Base-by-base conservation (phyloP, 2,329 filamentous ascomycete genomes). In the Aureobasidium musti region DNA sequence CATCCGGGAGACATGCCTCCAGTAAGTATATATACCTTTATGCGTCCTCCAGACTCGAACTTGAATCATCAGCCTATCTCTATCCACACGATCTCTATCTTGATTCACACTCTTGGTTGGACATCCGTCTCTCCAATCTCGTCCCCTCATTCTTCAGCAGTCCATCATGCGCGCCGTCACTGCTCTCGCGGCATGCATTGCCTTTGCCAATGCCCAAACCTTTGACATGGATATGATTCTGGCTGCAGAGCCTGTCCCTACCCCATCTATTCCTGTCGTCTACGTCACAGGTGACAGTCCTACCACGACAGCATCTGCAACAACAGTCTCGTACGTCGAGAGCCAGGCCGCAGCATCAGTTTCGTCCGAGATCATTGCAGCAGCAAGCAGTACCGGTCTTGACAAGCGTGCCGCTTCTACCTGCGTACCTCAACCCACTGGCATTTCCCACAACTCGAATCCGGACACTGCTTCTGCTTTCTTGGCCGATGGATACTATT, bases 381-480 rank as follows among this genome's bases (percentile, higher is more conserved):
- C 23, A 13, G 37, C 57, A 33, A 63, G 57, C 33, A 64, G 61
- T 37, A 49, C 49, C 26, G 33, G 33, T 39, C 52, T 54, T 6
- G 33, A 23, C 28, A 54, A 54, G 23, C 56, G 37, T 33, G 56
- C 39, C 59, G 65, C 52, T 17, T 30, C 63, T 68, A 57, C 35
- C 6, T 57, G 53, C n/a, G 53, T 57, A 5, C 53, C 53, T n/a
- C 69, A 70, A 23, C 68, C 67, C 14, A 45, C 54, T 49, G 68
- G 57, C 7, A 45, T 63, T 19, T 63, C 21, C 19, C 56, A 49
- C 35, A 45, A 52, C n/a, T 41, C 63, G 28, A 54, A 41, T 14
- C 53, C 66, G 23, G 70, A 71, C 37, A 71, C 69, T 2, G 41
- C 67, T 21, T 53, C 60, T 30, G 56, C 53, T n/a, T 70, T 66